These are phyloP conservation scores for Boletus rufocinnamomeus DNA, from an alignment of 768 basidiomycete species.

Conservation along the genomic window DNA sequence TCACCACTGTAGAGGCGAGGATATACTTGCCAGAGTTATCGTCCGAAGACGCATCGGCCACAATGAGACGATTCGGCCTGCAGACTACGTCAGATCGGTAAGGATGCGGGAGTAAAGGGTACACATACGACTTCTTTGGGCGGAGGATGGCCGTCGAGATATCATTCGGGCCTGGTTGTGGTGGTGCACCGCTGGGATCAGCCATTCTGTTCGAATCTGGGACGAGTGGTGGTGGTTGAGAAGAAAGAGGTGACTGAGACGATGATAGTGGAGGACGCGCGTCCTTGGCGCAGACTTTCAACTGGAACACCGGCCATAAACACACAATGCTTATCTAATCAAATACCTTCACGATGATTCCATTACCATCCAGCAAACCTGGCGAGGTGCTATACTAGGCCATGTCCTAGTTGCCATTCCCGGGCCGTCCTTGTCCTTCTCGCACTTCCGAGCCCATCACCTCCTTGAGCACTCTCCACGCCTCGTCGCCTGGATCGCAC, in stretches of 20 bases:
- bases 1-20: constrained; percentile 11
- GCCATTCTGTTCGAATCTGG: constrained; percentile 45
- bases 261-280: constrained; percentile 32
- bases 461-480: constrained; percentile 36
- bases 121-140: constrained; percentile 93
- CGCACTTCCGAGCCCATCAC: constrained; percentile 23
- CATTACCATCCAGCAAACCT: constrained; percentile 3
- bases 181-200: constrained; percentile 81
- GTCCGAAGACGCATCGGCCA: constrained; percentile 91
- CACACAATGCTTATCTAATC: constrained; percentile 18
- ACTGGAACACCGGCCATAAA: constrained; percentile 17
- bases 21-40: constrained; percentile 84
- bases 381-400: no score
- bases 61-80: constrained; percentile 96
- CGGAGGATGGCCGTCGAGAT: constrained; percentile 93
- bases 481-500: constrained; percentile 58
- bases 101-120: constrained; percentile 9
- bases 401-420: neutral
- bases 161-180: constrained; percentile 87
- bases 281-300: constrained; percentile 19
- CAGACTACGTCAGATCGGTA: constrained; percentile 20
- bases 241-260: constrained; percentile 11
- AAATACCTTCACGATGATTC: constrained; percentile 16
- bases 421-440: constrained; percentile 12
- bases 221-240: constrained; percentile 13